A percentile compares a stretch with the other conserved stretches of the same genome.
These are phyloP conservation scores for Graphilbum fragrans DNA, from an alignment of 2,329 filamentous ascomycete species.

Conservation along the genomic window DNA sequence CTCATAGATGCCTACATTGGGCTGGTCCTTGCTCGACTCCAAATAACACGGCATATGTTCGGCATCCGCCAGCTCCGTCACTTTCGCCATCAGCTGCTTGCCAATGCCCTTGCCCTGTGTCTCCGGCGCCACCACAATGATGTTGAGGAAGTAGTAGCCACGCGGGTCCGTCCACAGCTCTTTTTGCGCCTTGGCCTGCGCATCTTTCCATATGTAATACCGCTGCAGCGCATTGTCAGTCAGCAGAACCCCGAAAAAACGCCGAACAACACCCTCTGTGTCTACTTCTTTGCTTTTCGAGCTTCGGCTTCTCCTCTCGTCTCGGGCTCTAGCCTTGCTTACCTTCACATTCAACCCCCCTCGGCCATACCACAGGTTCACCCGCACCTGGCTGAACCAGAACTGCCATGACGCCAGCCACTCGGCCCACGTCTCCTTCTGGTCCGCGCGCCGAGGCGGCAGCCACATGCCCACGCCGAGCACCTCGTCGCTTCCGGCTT, in stretches of 20 bases:
- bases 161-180: constrained; percentile 51
- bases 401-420: constrained; percentile 55
- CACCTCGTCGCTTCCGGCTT: constrained; percentile 38
- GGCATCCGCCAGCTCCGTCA: constrained; percentile 49
- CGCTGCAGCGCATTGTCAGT: constrained; percentile 24
- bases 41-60: constrained; percentile 57
- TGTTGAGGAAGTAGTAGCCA: constrained; percentile 69
- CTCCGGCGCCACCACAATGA: constrained; percentile 55
- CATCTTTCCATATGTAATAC: constrained; percentile 62
- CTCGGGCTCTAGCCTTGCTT: constrained; percentile 4
- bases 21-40: constrained; percentile 55
- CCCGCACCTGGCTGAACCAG: constrained; percentile 51
- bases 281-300: neutral
- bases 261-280: neutral
- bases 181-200: constrained; percentile 48
- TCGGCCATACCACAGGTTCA: constrained; percentile 56
- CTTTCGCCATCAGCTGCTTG: constrained; percentile 48
- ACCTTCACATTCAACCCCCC: constrained; percentile 54
- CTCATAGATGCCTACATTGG: constrained; percentile 61
- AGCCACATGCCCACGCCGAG: constrained; percentile 66
- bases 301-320: neutral
- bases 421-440: constrained; percentile 44
- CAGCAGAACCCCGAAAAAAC: neutral
- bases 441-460: constrained; percentile 34
- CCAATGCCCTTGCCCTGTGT: constrained; percentile 57